phyloP scores from a whole-genome alignment of 345 rosid species.

The Hirschfeldia incana region DNA sequence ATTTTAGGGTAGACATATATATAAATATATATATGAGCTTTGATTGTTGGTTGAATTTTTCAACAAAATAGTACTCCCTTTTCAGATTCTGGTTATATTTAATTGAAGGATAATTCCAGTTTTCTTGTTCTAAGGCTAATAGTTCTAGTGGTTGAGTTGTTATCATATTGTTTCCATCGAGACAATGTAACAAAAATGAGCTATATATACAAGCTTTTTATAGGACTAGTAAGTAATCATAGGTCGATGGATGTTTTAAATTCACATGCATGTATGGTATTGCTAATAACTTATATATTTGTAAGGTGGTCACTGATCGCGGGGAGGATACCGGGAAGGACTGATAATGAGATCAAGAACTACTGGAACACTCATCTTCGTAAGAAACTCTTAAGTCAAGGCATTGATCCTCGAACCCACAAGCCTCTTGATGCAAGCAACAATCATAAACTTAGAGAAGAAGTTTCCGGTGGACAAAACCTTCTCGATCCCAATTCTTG shows the following conservation, averaged over 20 bases:
- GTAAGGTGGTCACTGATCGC: slow-evolving; percentile 80
- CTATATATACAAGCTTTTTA: neutral
- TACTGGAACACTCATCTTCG: slow-evolving; percentile 89
- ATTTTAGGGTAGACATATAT: neutral
- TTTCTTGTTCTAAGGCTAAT: neutral
- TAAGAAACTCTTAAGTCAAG: slow-evolving; percentile 75
- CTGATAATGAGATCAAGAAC: slow-evolving; percentile 90
- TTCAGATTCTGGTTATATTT: neutral
- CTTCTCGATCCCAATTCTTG: slow-evolving; percentile 10
- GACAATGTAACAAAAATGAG: neutral
- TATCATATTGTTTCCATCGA: neutral
- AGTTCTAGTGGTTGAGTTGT: neutral
- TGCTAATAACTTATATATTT: too few relatives aligned
- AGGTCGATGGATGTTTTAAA: neutral
- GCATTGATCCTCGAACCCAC: slow-evolving; percentile 82
- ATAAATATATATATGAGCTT: neutral
- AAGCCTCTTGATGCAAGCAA: slow-evolving; percentile 52
- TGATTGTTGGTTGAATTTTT: neutral
- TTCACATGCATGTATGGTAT: neutral
- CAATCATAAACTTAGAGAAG: slow-evolving; percentile 7
- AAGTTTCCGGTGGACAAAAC: slow-evolving; percentile 32
- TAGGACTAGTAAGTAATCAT: neutral
- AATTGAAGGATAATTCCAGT: neutral
- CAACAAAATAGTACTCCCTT: neutral
- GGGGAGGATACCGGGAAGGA: slow-evolving; percentile 87